These are phyloP conservation scores for Phytophthora macrochlamydospora DNA, from an alignment of 352 stramenopile species.

Conservation along the genomic window DNA sequence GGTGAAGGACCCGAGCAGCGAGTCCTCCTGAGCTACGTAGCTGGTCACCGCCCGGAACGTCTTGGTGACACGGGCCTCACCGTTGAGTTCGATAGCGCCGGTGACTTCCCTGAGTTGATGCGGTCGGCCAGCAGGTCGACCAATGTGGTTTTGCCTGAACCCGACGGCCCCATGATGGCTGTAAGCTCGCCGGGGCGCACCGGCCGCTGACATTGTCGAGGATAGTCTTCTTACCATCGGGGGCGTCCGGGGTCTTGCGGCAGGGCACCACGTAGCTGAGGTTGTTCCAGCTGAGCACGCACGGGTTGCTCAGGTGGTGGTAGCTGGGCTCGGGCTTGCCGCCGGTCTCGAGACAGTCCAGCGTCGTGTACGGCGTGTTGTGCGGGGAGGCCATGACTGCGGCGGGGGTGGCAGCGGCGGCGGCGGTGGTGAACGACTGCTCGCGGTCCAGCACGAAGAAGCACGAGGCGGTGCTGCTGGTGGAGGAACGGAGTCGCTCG, in stretches of 20 bases:
- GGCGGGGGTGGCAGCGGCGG: conserved; percentile 6
- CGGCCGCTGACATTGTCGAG: conserved; percentile 59
- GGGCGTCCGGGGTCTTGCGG: conserved; percentile 1
- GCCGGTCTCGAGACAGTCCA: conserved; percentile 8
- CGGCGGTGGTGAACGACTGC: background rate
- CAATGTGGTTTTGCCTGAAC: conserved; percentile 65
- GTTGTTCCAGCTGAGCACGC: conserved; percentile 26
- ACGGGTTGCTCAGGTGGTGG: conserved; percentile 11
- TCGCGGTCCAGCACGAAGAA: conserved; percentile 26
- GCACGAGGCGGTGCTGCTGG: conserved; percentile 19
- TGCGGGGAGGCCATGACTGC: conserved; percentile 3
- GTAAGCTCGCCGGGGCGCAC: conserved; percentile 55
- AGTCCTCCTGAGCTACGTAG: conserved; percentile 76
- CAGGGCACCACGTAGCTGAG: conserved; percentile 37
- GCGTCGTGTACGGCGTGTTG: conserved; percentile 12
- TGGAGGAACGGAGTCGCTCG: conserved; percentile 19
- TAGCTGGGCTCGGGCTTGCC: conserved; percentile 18
- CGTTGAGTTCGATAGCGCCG: conserved; percentile 61
- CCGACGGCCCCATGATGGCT: conserved; percentile 69
- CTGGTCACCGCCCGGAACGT: conserved; percentile 50
- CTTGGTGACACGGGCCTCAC: conserved; percentile 31
- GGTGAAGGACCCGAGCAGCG: conserved; percentile 68
- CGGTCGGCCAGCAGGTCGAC: conserved; percentile 69
- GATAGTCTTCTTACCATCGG: conserved; percentile 41
- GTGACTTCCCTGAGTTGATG: conserved; percentile 49